Evolutionary conservation across 352 stramenopile genomes (phyloP).

Genomic region (Elongisporangium senticosum): DNA sequence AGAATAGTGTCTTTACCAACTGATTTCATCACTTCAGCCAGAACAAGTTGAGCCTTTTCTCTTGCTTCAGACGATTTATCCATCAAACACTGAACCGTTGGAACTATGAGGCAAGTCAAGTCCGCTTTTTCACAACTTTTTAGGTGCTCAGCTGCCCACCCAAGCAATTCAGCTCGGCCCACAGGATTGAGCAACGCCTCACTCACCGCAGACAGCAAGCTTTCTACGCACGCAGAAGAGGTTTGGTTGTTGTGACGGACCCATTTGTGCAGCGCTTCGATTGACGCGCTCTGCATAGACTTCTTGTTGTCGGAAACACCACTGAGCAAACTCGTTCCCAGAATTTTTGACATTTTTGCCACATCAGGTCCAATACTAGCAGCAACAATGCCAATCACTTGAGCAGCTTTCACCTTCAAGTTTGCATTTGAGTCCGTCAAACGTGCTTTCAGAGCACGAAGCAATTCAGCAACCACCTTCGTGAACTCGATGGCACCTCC

Average conservation of each 20-base stretch:
- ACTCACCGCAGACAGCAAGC: constrained; percentile 54
- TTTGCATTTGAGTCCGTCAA: constrained; percentile 85
- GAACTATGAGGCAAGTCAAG: constrained; percentile 52
- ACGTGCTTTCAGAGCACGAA: constrained; percentile 70
- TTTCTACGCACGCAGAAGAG: constrained; percentile 60
- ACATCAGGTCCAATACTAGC: constrained; percentile 73
- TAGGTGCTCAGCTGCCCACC: constrained; percentile 67
- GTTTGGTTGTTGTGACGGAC: constrained; percentile 73
- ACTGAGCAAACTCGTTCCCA: constrained; percentile 58
- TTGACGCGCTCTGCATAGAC: constrained; percentile 69
- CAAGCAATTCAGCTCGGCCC: constrained; percentile 68
- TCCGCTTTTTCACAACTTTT: constrained; percentile 62
- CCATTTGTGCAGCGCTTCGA: constrained; percentile 82
- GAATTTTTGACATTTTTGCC: constrained; percentile 74
- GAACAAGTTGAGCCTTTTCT: constrained; percentile 72
- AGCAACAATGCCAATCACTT: constrained; percentile 77
- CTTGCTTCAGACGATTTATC: constrained; percentile 81
- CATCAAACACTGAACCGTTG: constrained; percentile 75
- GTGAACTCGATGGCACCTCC: constrained; percentile 82
- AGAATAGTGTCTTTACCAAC: constrained; percentile 71
- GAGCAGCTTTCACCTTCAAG: constrained; percentile 78
- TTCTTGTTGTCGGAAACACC: constrained; percentile 88
- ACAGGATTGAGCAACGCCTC: constrained; percentile 75
- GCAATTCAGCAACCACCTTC: constrained; percentile 69
- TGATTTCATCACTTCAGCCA: constrained; percentile 78